Evolutionary conservation across 192 early-diverging fungal species (phyloP), one percentile per base, ranked within the genome.

Genomic region (Coemansia sp.): DNA sequence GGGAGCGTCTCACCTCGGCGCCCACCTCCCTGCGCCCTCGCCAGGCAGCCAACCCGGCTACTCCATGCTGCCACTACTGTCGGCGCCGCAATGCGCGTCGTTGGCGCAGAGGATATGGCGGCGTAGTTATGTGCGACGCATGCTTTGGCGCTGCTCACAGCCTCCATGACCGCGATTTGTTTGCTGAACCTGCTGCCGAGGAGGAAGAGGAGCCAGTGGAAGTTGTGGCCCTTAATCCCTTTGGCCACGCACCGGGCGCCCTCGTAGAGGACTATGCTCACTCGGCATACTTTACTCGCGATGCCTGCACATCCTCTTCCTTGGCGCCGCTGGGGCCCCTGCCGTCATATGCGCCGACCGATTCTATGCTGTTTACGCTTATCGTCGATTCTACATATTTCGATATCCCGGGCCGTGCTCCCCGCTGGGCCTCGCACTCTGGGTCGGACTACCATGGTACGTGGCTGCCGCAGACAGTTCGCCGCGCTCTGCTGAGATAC

Each of bases 371-470:
- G 28, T 97, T 88, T 40, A 92, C 92, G 7, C 67, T 95, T 3
- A 71, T 86, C 0, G 88, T 93, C 45, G 90, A 95, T 62, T 87
- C 87, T 1, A 88, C 91, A 2, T 97, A 92, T 69, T 95, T 88
- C 82, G 95, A 97, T 69, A 94, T 97, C 40, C 90, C 91, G n/a
- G 90, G 89, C 9, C 80, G 93, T 21, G 94, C 95, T 0, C 94
- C 95, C 21, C 83, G 94, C 53, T 97, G 94, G 92, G 92, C 87
- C 3, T 88, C 91, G n/a, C 92, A 94, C 77, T 92, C 91, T 24
- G 94, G 93, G n/a, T 87, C 89, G 11, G 94, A 95, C 70, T 96
- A 96, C 63, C 94, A 94, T 66, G 94, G 93, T 46, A 94, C 94
- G 4, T 96, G 95, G 95, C 84, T 96, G 18, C 95, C 95, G 23